These are phyloP conservation scores for Agaricus sinodeliciosus DNA, from an alignment of 768 basidiomycete genomes.

Conservation along the genomic window DNA sequence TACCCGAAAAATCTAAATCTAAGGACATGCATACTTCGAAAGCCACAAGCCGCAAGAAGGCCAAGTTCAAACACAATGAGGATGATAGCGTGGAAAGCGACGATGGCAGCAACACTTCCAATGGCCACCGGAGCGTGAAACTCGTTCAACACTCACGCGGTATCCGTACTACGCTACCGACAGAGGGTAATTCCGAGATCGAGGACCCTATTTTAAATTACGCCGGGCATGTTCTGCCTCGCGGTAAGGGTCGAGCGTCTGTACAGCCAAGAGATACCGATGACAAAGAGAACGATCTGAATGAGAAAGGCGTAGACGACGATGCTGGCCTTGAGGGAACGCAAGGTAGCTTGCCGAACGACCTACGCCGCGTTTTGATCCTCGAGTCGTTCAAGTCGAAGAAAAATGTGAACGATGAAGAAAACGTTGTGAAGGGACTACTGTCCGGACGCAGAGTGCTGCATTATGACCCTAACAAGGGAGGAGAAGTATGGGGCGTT, in stretches of 20 bases:
- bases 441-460: constrained; percentile 50
- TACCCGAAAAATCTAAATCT: constrained; percentile 22
- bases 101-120: constrained; percentile 11
- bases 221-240: constrained; percentile 6
- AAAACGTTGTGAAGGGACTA: constrained; percentile 51
- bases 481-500: constrained; percentile 71
- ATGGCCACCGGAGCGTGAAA: background rate
- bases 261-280: background rate
- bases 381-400: constrained; percentile 42
- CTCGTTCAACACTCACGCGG: constrained; percentile 10
- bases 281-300: background rate
- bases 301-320: constrained; percentile 19
- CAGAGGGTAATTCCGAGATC: constrained; percentile 22
- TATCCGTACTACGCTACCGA: constrained; percentile 2
- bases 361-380: constrained; percentile 58
- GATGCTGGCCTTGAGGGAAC: constrained; percentile 29
- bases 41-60: constrained; percentile 42
- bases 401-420: constrained; percentile 36
- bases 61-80: constrained; percentile 22
- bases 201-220: constrained; percentile 28
- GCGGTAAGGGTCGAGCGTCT: constrained; percentile 4
- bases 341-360: constrained; percentile 57
- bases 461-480: constrained; percentile 56
- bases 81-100: constrained; percentile 17
- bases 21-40: constrained; percentile 26